Evolutionary conservation across 371 early-diverging fungal genomes (phyloP).

Genomic region (Mortierella sp.): DNA sequence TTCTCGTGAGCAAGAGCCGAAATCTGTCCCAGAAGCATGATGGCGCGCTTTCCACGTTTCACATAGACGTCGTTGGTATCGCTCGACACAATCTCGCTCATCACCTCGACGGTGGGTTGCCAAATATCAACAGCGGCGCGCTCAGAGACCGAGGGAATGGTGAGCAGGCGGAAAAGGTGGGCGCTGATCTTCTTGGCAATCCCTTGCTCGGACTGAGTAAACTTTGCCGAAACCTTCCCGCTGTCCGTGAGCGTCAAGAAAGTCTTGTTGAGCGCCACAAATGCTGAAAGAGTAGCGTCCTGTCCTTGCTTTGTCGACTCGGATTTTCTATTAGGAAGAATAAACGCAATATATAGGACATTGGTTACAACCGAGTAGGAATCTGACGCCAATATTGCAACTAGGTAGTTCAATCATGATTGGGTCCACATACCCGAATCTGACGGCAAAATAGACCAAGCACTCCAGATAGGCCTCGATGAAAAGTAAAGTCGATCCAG

Average conservation of each 20-base stretch:
- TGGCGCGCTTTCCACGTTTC: conserved; percentile 41
- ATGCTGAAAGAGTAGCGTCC: conserved; percentile 36
- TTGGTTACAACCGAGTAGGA: background rate
- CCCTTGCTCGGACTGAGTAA: conserved; percentile 38
- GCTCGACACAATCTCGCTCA: conserved; percentile 33
- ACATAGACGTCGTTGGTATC: conserved; percentile 32
- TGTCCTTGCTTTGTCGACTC: conserved; percentile 50
- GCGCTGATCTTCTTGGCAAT: conserved; percentile 33
- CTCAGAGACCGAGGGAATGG: conserved; percentile 43
- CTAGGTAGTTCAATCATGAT: background rate
- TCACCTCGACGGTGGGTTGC: conserved; percentile 31
- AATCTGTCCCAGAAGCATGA: conserved; percentile 35
- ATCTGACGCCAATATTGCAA: background rate
- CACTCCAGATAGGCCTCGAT: conserved; percentile 76
- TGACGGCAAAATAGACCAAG: conserved; percentile 65
- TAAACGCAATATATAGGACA: background rate
- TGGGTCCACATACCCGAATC: conserved; percentile 58
- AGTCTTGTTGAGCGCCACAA: conserved; percentile 22
- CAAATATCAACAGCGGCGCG: conserved; percentile 34
- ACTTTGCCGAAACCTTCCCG: conserved; percentile 23
- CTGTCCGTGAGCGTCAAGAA: conserved; percentile 21
- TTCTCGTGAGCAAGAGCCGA: conserved; percentile 33
- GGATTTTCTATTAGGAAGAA: conserved; percentile 25
- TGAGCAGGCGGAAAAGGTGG: conserved; percentile 40
- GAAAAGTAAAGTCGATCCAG: conserved; percentile 61